Percentiles rank a stretch among this genome's conserved stretches.
phyloP scores from a whole-genome alignment of 495 filamentous ascomycete species.

The Penicillium cinerascens region DNA sequence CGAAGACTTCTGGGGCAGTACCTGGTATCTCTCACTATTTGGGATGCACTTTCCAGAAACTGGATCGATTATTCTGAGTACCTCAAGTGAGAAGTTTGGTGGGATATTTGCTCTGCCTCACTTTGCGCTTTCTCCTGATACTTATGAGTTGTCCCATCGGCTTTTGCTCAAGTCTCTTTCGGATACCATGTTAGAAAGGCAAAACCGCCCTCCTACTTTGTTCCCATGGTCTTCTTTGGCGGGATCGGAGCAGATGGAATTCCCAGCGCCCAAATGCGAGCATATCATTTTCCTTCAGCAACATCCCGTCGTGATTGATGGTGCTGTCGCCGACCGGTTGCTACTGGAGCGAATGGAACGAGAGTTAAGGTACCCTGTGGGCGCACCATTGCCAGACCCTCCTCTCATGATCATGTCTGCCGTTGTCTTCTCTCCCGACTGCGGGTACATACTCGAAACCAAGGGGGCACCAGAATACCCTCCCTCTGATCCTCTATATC shows the following conservation, averaged over 20 bases:
- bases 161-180: constrained; percentile 70
- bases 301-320: constrained; percentile 50
- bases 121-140: constrained; percentile 61
- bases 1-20: constrained; percentile 59
- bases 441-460: constrained; percentile 84
- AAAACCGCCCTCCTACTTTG: constrained; percentile 48
- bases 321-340: constrained; percentile 29
- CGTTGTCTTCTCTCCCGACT: constrained; percentile 89
- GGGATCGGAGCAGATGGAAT: constrained; percentile 52
- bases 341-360: constrained; percentile 68
- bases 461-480: constrained; percentile 74
- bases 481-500: constrained; percentile 60
- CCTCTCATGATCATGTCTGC: constrained; percentile 78
- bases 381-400: constrained; percentile 62
- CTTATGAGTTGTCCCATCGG: constrained; percentile 62
- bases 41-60: constrained; percentile 78
- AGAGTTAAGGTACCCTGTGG: constrained; percentile 81
- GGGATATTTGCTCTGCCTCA: constrained; percentile 88
- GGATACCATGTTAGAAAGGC: constrained; percentile 56
- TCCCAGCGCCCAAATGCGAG: constrained; percentile 75
- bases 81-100: constrained; percentile 86
- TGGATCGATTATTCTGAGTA: constrained; percentile 75
- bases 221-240: constrained; percentile 64
- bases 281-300: constrained; percentile 86
- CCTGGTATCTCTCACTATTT: constrained; percentile 70